These are phyloP conservation scores for Gillenia trifoliata DNA, from an alignment of 306 rosid genomes.

Conservation along the genomic window DNA sequence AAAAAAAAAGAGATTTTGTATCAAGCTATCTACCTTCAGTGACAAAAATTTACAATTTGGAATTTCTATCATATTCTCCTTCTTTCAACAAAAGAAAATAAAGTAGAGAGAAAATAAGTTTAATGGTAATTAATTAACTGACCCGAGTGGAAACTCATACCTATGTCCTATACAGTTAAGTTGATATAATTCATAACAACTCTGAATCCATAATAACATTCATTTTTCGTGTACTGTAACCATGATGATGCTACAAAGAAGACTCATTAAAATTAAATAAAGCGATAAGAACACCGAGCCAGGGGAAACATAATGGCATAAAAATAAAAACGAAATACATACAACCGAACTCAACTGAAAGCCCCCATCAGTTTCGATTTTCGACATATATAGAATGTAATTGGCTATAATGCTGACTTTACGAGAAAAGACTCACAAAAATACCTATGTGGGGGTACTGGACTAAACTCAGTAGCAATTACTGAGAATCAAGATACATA, in stretches of 20 bases:
- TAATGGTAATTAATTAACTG: neutral
- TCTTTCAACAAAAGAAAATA: neutral
- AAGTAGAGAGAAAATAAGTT: neutral
- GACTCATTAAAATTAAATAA: neutral
- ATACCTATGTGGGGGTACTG: too few species aligned
- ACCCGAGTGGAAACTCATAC: neutral
- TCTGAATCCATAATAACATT: neutral
- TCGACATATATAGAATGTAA: neutral
- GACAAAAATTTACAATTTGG: neutral
- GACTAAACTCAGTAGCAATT: neutral
- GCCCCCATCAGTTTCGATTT: neutral
- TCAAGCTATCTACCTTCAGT: neutral
- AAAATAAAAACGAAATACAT: too few species aligned
- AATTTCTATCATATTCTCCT: neutral
- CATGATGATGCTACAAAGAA: neutral
- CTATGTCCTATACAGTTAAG: too few species aligned
- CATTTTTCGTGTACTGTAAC: neutral
- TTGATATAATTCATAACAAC: neutral
- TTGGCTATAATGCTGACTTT: neutral
- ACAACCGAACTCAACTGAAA: neutral
- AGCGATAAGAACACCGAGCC: neutral
- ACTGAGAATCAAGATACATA: too few species aligned
- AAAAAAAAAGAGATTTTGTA: neutral
- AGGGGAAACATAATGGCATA: neutral
- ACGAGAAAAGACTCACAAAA: neutral